These are phyloP conservation scores for Ustilaginoidea virens DNA, from an alignment of 2,329 filamentous ascomycete genomes.

Conservation along the genomic window DNA sequence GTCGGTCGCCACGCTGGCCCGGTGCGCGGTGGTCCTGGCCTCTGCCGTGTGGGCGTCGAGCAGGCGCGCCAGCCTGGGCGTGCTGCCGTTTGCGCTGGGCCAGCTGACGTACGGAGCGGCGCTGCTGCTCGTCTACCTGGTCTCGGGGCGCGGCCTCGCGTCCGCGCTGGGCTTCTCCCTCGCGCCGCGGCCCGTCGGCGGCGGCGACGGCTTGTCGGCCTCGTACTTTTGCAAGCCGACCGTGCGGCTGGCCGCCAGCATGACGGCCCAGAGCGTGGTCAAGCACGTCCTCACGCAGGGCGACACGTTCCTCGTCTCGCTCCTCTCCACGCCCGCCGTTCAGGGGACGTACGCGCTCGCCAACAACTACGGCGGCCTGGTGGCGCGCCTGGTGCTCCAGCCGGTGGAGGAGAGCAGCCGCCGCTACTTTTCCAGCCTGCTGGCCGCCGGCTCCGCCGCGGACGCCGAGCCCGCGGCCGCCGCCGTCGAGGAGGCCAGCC, in stretches of 20 bases:
- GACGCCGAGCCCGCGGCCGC: neutral
- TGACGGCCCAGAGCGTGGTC: constrained; percentile 76
- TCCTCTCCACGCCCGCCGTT: constrained; percentile 59
- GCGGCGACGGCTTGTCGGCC: constrained; percentile 27
- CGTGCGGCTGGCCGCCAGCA: constrained; percentile 57
- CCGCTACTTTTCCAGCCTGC: constrained; percentile 72
- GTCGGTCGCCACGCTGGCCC: constrained; percentile 61
- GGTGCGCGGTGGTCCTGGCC: constrained; percentile 61
- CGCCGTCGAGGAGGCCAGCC: constrained; percentile 23
- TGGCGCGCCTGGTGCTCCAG: constrained; percentile 82
- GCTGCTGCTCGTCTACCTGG: constrained; percentile 55
- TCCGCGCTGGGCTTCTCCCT: constrained; percentile 52
- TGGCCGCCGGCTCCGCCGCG: constrained; percentile 24
- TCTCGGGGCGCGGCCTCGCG: constrained; percentile 43
- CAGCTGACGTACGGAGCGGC: constrained; percentile 61
- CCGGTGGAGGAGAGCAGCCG: constrained; percentile 90
- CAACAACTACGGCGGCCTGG: constrained; percentile 82
- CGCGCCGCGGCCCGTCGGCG: constrained; percentile 27
- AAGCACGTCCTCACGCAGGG: constrained; percentile 93
- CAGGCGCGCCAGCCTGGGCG: constrained; percentile 41
- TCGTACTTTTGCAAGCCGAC: constrained; percentile 55
- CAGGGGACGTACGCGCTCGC: constrained; percentile 89
- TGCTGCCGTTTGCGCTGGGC: constrained; percentile 78
- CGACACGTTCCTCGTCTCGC: constrained; percentile 74
- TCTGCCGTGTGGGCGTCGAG: constrained; percentile 48